Evolutionary conservation across 116 monocot species (phyloP).

Genomic region (Posidonia oceanica): DNA sequence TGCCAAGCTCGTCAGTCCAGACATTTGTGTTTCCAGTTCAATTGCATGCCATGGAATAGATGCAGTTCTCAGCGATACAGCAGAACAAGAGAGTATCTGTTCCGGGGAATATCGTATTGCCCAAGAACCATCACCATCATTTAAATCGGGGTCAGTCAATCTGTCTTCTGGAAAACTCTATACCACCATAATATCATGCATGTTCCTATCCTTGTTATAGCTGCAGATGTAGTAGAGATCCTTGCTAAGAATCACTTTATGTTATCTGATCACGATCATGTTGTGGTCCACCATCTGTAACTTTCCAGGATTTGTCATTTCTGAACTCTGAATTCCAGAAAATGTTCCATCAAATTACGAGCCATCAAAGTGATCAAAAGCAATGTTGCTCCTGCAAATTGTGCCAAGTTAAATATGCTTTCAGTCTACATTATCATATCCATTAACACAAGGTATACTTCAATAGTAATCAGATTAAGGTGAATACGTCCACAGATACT

Average conservation of each 20-base stretch:
- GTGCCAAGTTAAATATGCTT: too few species aligned
- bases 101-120: not conserved
- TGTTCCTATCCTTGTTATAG: slow-evolving; percentile 2
- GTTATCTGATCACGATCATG: not conserved
- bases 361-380: too few species aligned
- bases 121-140: not conserved
- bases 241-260: not conserved
- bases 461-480: too few species aligned
- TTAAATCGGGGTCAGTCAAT: slow-evolving; percentile 9
- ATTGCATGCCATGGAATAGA: slow-evolving; percentile 66
- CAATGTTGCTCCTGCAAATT: too few species aligned
- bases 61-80: slow-evolving; percentile 8
- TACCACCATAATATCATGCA: not conserved
- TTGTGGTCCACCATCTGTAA: not conserved
- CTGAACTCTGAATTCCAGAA: not conserved
- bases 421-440: too few species aligned
- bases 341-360: too few species aligned
- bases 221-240: not conserved
- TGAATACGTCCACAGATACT: too few species aligned
- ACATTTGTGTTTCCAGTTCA: slow-evolving; percentile 29
- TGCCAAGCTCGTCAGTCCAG: slow-evolving; percentile 14
- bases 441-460: too few species aligned
- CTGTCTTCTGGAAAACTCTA: slow-evolving; percentile 3
- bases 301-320: not conserved
- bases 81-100: not conserved